These are phyloP conservation scores for Hagleromyces aurorensis DNA, from an alignment of 805 yeast species.

Conservation along the genomic window DNA sequence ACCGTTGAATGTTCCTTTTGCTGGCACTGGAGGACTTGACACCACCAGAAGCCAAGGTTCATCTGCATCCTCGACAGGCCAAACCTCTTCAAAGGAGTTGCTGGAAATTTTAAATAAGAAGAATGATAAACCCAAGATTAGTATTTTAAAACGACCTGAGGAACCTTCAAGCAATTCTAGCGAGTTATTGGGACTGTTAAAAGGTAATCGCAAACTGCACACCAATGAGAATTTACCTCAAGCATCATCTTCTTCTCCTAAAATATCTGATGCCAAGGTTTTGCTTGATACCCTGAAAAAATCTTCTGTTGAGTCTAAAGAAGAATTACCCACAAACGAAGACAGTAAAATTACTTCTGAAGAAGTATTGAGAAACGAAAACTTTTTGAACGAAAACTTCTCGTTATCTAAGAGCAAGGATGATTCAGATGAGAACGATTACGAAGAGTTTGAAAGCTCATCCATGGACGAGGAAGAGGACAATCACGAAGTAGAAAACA, in stretches of 20 bases:
- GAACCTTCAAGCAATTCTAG: too few relatives aligned
- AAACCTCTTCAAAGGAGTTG: slow-evolving; percentile 7
- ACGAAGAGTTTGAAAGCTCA: slow-evolving; percentile 27
- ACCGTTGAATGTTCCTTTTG: slow-evolving; percentile 32
- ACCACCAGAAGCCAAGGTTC: too few relatives aligned
- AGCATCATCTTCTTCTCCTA: too few relatives aligned
- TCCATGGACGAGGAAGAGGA: slow-evolving; percentile 17
- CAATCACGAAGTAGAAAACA: slow-evolving; percentile 14
- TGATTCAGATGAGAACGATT: slow-evolving; percentile 4
- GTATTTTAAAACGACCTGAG: slow-evolving; percentile 18
- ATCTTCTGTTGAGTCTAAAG: too few relatives aligned
- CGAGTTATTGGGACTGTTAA: too few relatives aligned
- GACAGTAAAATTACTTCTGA: too few relatives aligned
- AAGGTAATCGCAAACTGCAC: too few relatives aligned
- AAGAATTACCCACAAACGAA: neutral
- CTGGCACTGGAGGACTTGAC: too few relatives aligned
- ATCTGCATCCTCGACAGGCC: slow-evolving; percentile 2
- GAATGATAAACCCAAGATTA: slow-evolving; percentile 20
- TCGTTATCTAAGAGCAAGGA: neutral
- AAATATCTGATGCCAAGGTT: slow-evolving; percentile 11
- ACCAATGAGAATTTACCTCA: too few relatives aligned
- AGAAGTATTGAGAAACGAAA: too few relatives aligned
- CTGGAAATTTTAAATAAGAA: slow-evolving; percentile 10
- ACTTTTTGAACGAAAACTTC: neutral
- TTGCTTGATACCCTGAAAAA: slow-evolving; percentile 15